Evolutionary conservation across 2,329 filamentous ascomycete species (phyloP), one percentile per base, ranked within the genome.

Genomic region (Ilyonectria mors-panacis): DNA sequence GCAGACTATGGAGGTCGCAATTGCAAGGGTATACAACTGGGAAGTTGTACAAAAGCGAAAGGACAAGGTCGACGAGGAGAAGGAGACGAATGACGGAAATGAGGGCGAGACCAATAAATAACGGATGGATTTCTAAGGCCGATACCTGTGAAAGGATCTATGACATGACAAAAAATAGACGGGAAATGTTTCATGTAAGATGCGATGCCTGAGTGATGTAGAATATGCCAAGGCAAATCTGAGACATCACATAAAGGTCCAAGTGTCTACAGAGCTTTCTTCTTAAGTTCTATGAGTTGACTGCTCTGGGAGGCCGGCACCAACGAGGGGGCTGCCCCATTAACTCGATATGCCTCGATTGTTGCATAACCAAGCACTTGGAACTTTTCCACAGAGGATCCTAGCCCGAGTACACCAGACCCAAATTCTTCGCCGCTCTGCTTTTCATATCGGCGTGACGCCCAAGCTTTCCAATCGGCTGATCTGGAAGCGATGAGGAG

Each of bases 21-120:
- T 95, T 45, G 96, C 96, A 23, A 88, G 96, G 71, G 95, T 99
- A n/a, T 98, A 99, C 82, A 99, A 99, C 82, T 98, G 96, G 95
- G 96, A 99, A 77, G 94, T 99, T 5, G 94, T 95, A 48, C 93
- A 97, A 85, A 94, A 97, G 83, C 88, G 96, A 74, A 98, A 97
- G 85, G 94, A 97, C 68, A 96, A 94, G 81, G 86, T 83, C 4
- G 91, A 92, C 44, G 88, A 90, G 69, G 90, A 85, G 58, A 81
- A 82, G 65, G 79, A 78, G 48, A 78, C 80, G 55, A 78, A 81
- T 66, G 81, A 81, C 54, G 77, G 76, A 50, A 83, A 84, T 68
- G 82, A 81, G 37, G 77, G 78, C 35, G 78, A 79, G 56, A 78
- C 74, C 59, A 71, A 74, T 21, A 68, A 78, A 44, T 75, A 60